Base-by-base conservation (phyloP, 257 asterid genomes). In the Plantago ovata region DNA sequence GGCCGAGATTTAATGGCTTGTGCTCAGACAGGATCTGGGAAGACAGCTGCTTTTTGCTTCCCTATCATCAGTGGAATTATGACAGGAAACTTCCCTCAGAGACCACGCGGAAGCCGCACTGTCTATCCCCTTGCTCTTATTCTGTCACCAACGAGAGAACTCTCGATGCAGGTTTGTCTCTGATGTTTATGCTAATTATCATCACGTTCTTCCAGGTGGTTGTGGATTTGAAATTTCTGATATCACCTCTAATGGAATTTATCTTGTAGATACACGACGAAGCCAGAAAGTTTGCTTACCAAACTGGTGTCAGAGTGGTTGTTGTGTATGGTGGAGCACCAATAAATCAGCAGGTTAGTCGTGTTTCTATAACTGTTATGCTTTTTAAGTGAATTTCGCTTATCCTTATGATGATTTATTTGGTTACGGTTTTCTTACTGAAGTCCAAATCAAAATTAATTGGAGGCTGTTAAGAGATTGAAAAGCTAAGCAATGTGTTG, bases 271-370 rank as follows among this genome's bases (percentile, higher is more conserved):
- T 87, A 80, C 94, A 87, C 1, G 96, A 84, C 28, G 96, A 87
- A 72, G 94, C 94, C 32, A 80, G 46, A 63, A 87, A 84, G 73
- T 84, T 87, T 63, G 72, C 96, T 38, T 82, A 82, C 67, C 82
- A 82, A 73, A 82, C 86, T 61, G 86, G 90, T 65, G 90, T 82
- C 18, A 84, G 81, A 70, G 96, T 67, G 19, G 96, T 87, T 36
- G 96, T 87, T 62, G 92, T 71, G 49, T 87, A 87, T 73, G 96
- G 96, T 54, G 96, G 96, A 63, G 89, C 96, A 13, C 94, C 96
- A 18, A 80, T 87, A 23, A 65, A 80, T 69, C 86, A 81, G 62
- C 95, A 87, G 95, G 95, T 87, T 47, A 60, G 43, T 52, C 51
- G 9, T 11, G 22, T 51, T 61, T 46, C 10, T 51, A 23, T 56